Evolutionary conservation across 805 yeast species (phyloP), one percentile per base, ranked within the genome.

Genomic region (Clavispora carvajalis): DNA sequence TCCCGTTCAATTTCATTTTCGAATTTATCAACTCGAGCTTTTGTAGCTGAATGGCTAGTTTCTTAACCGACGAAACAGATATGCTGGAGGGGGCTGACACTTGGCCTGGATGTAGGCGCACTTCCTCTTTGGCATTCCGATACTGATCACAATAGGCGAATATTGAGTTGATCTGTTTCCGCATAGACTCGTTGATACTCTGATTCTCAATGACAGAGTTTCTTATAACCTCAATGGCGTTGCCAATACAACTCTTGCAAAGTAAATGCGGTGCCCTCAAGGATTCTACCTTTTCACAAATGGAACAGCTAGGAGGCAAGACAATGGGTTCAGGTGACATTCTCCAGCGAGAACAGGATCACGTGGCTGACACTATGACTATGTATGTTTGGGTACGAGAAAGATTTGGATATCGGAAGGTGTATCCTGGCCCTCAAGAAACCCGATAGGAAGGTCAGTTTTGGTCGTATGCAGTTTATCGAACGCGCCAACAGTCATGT

Each of bases 21-120:
- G 29, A 31, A 22, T 53, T 53, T 24, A 47, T n/a, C 4, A 51
- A 22, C 28, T 59, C 57, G 12, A 65, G 49, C 43, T 60, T 65
- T 24, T 57, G 54, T 31, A 68, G 51, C 36, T 63, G 68, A 5
- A 60, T 41, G 2, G 65, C 52, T 8, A 68, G 44, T 12, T 49
- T 39, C 15, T 57, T 53, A 3, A 64, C 51, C 6, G 21, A 37
- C 23, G 10, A n/a, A 15, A 19, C 7, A 7, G 31, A 16, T 8
- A 5, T 28, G 4, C 31, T 8, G 16, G 31, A 18, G 4, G 31
- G 31, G 19, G 19, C 5, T 16, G 16, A 7, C 3, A 28, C 16
- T 6, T 28, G 19, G 9, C 9, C 11, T 5, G 15, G 31, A 11
- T 12, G 19, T 28, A 25, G 26, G n/a, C 6, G 29, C 9, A n/a